These are phyloP conservation scores for Coprinellus aureogranulatus DNA, from an alignment of 768 basidiomycete genomes.

Conservation along the genomic window DNA sequence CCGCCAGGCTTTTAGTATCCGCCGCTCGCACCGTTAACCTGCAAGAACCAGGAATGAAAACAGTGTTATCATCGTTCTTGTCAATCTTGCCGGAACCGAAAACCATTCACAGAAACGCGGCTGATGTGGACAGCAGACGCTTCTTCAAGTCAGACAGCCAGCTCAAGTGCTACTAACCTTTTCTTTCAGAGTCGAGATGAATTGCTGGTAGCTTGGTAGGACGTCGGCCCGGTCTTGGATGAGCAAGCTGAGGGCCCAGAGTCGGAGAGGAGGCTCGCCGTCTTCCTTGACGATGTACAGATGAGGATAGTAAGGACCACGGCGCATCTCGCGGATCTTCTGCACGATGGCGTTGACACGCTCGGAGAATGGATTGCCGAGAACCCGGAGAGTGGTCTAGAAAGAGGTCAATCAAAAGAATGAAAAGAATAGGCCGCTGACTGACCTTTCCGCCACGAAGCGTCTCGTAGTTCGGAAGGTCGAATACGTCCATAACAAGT, in stretches of 20 bases:
- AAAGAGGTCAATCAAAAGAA: neutral
- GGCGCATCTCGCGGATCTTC: slow-evolving; percentile 91
- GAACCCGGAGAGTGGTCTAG: slow-evolving; percentile 81
- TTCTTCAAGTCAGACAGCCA: neutral
- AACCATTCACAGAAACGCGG: neutral
- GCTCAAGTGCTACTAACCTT: slow-evolving; percentile 54
- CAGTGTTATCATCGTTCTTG: slow-evolving; percentile 9
- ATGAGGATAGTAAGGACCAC: slow-evolving; percentile 90
- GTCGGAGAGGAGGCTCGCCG: slow-evolving; percentile 88
- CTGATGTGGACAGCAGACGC: slow-evolving; percentile 2
- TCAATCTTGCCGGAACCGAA: neutral
- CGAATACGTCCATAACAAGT: slow-evolving; percentile 91
- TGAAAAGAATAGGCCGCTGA: neutral
- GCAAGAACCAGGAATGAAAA: slow-evolving; percentile 5
- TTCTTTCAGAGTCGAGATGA: slow-evolving; percentile 84
- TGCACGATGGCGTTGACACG: slow-evolving; percentile 91
- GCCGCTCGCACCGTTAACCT: slow-evolving; percentile 29
- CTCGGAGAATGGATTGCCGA: slow-evolving; percentile 95
- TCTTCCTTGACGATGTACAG: slow-evolving; percentile 98
- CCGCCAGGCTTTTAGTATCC: slow-evolving; percentile 11
- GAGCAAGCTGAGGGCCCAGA: slow-evolving; percentile 93
- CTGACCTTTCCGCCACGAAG: slow-evolving; percentile 90
- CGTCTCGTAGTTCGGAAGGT: slow-evolving; percentile 82
- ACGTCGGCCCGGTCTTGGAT: slow-evolving; percentile 96
- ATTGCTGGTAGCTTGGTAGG: slow-evolving; percentile 94